A percentile compares a stretch with the other conserved stretches of the same genome.
phyloP scores from a whole-genome alignment of 176 grass and related monocot genomes.

The Carex scoparia region DNA sequence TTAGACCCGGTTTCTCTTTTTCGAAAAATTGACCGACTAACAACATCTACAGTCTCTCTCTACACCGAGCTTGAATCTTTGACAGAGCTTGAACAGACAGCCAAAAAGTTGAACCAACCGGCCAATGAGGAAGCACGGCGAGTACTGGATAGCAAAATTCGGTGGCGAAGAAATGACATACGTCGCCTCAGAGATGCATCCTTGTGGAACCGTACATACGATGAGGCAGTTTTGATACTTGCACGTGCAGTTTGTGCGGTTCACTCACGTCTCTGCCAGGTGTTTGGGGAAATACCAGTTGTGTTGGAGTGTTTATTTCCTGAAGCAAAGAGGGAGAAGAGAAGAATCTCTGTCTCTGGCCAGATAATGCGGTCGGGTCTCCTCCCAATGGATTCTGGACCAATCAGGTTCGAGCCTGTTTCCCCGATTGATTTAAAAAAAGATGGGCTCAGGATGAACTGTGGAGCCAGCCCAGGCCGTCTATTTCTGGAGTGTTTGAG shows the following conservation, averaged over 20 bases:
- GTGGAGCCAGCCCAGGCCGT: conserved; percentile 49
- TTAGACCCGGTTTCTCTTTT: conserved; percentile 52
- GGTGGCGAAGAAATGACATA: conserved; percentile 66
- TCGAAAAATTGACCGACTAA: conserved; percentile 81
- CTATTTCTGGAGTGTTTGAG: conserved; percentile 90
- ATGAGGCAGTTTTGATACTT: conserved; percentile 75
- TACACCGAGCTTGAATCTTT: conserved; percentile 72
- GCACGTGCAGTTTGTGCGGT: conserved; percentile 66
- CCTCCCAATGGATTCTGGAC: conserved; percentile 27
- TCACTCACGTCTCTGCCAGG: conserved; percentile 57
- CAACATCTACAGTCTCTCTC: conserved; percentile 60
- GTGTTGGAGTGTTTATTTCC: conserved; percentile 43
- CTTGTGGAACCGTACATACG: conserved; percentile 84
- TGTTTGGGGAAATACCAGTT: conserved; percentile 65
- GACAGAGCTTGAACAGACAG: conserved; percentile 67
- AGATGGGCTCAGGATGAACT: conserved; percentile 31
- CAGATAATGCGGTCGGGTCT: conserved; percentile 7
- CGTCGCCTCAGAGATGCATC: conserved; percentile 63
- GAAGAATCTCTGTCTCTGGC: conserved; percentile 39
- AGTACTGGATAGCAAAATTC: conserved; percentile 60
- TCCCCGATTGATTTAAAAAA: conserved; percentile 22
- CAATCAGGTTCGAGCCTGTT: conserved; percentile 38
- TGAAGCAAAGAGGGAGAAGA: conserved; percentile 19
- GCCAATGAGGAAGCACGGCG: conserved; percentile 57
- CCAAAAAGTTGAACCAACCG: conserved; percentile 43